A percentile compares a stretch with the other conserved stretches of the same genome.
Evolutionary conservation across 1,139 yeast genomes (phyloP).

Genomic region (Candida glucosophila): DNA sequence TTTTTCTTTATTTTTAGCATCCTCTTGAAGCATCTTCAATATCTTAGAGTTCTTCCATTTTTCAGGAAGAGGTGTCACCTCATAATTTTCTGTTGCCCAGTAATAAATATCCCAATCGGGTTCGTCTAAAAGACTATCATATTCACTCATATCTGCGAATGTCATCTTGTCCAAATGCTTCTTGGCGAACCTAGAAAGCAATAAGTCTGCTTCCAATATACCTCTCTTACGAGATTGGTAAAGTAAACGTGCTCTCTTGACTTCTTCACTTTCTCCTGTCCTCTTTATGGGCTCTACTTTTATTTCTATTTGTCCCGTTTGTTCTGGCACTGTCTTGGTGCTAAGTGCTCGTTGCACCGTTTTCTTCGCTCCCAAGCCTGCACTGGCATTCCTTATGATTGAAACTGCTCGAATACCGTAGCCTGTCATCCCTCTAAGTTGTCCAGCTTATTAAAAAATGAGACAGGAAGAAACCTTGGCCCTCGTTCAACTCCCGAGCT

Average conservation of each 20-base stretch:
- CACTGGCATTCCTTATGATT: no score
- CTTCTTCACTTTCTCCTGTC: conserved; percentile 63
- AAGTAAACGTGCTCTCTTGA: conserved; percentile 74
- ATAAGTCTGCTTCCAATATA: conserved; percentile 82
- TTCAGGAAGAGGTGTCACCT: conserved; percentile 78
- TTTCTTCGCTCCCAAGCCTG: no score
- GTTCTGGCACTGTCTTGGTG: no score
- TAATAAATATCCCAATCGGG: conserved; percentile 98
- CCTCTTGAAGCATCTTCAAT: conserved; percentile 58
- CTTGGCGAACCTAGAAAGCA: conserved; percentile 80
- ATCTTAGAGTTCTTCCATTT: conserved; percentile 67
- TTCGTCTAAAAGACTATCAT: conserved; percentile 79
- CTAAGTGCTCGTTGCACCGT: no score
- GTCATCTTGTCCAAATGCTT: conserved; percentile 52
- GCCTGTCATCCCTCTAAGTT: no score
- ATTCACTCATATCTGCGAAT: conserved; percentile 71
- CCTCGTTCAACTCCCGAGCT: no score
- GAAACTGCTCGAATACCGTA: no score
- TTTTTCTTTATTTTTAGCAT: conserved; percentile 63
- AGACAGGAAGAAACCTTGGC: no score
- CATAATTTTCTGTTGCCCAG: conserved; percentile 87
- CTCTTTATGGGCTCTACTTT: conserved; percentile 72
- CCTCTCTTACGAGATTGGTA: conserved; percentile 96
- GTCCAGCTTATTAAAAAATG: no score
- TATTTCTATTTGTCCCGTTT: no score